phyloP scores from a whole-genome alignment of 2,329 filamentous ascomycete species.

The Podosphaera leucotricha region DNA sequence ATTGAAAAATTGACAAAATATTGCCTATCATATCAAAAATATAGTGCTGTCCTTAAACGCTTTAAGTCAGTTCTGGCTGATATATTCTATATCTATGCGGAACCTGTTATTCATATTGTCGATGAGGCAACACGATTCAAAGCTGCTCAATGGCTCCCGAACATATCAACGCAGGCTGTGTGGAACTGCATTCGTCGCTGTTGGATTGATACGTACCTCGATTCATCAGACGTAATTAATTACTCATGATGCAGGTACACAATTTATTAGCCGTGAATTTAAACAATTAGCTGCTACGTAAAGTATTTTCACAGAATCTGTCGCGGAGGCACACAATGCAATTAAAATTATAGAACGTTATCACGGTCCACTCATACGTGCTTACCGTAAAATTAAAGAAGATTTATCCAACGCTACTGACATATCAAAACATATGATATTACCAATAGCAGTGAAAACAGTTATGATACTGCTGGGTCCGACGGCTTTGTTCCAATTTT shows the following conservation, averaged over 20 bases:
- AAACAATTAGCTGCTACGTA: not conserved
- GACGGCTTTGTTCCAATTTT: not conserved
- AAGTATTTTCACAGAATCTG: not conserved
- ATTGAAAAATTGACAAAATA: slow-evolving; percentile 1
- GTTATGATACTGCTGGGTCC: not conserved
- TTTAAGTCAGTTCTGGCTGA: slow-evolving; percentile 1
- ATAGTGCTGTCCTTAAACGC: not conserved
- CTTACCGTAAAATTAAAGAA: not conserved
- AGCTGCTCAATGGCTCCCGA: slow-evolving; percentile 1
- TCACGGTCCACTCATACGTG: not conserved
- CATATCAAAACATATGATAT: not conserved
- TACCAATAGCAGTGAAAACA: not conserved
- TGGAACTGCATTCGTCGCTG: slow-evolving; percentile 1
- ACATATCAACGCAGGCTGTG: not conserved
- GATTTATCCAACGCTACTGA: not conserved
- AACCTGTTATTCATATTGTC: slow-evolving; percentile 2
- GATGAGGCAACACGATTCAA: slow-evolving; percentile 1
- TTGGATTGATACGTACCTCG: slow-evolving; percentile 2
- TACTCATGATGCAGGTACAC: slow-evolving; percentile 1
- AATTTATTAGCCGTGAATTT: slow-evolving; percentile 3
- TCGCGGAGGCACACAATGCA: slow-evolving; percentile 1
- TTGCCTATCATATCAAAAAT: not conserved
- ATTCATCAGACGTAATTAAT: not conserved
- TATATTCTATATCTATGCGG: slow-evolving; percentile 2
- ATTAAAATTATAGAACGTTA: slow-evolving; percentile 1